A percentile compares a stretch with the other conserved stretches of the same genome.
Evolutionary conservation across 768 basidiomycete genomes (phyloP).

Genomic region (Holtermanniella nyarrowii): DNA sequence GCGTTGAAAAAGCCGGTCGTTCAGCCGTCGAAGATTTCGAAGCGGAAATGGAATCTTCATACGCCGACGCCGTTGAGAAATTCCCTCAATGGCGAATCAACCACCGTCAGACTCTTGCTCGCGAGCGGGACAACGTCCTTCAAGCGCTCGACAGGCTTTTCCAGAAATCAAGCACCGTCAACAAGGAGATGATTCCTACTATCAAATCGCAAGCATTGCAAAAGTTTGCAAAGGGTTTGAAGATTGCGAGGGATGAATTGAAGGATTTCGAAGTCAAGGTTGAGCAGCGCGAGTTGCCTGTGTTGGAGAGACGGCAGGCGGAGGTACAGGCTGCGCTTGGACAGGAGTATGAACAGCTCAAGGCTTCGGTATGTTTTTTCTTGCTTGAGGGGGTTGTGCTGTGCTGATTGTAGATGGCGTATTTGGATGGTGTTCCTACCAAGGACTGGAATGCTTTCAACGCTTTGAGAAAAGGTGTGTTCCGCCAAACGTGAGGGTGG

Average conservation of each 20-base stretch:
- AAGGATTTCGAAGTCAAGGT: constrained; percentile 5
- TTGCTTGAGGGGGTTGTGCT: not conserved
- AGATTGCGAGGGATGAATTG: not conserved
- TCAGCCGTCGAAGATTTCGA: constrained; percentile 8
- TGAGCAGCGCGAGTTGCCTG: not conserved
- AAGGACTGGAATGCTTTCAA: constrained; percentile 25
- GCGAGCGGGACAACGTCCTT: constrained; percentile 25
- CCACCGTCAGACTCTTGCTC: constrained; percentile 12
- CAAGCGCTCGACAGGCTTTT: constrained; percentile 33
- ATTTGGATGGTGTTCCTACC: constrained; percentile 23
- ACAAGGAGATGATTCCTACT: constrained; percentile 6
- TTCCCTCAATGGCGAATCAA: constrained; percentile 1
- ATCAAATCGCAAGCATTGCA: not conserved
- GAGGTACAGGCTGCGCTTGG: constrained; percentile 11
- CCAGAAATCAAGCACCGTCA: constrained; percentile 14
- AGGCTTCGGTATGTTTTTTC: constrained; percentile 11
- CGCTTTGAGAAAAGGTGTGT: constrained; percentile 9
- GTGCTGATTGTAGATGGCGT: constrained; percentile 13
- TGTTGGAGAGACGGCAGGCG: constrained; percentile 3
- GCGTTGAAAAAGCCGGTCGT: constrained; percentile 18
- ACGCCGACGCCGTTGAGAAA: constrained; percentile 7
- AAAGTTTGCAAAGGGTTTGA: not conserved
- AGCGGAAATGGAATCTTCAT: constrained; percentile 7
- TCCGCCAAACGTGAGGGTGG: not conserved
- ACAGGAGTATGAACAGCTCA: constrained; percentile 13